Evolutionary conservation across 371 early-diverging fungal species (phyloP), one percentile per base, ranked within the genome.

Genomic region (Mortierella sp.): DNA sequence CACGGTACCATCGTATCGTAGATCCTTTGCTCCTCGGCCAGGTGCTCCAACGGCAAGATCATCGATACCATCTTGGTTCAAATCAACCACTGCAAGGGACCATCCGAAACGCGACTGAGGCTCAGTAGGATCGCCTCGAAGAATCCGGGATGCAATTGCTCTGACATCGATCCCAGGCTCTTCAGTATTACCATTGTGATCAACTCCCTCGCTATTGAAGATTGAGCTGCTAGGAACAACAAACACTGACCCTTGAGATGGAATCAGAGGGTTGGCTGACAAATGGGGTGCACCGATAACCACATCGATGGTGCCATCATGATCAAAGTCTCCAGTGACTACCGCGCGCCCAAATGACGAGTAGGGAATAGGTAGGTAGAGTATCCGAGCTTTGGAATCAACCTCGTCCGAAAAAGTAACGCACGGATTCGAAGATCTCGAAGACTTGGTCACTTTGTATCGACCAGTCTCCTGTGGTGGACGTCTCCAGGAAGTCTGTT

Each of bases 1-100:
- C 5, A 96, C 85, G 0, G 84, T 76, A 0, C 91, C 92, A 66
- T 70, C 53, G 63, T 81, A 73, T 5, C 47, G 62, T 15, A 84
- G 30, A 26, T 75, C 74, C 50, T 74, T 71, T 12, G 70, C 75
- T 28, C 68, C 71, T 37, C 71, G 62, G 0, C 87, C 90, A 14
- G 95, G 95, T 12, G 94, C 90, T 5, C 93, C 88, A 6, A 97
- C 87, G 0, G 88, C 94, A 28, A 97, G 83, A 79, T 97, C 96
- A 66, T 95, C 95, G 26, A 95, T 87, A 0, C 97, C 96, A 73
- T 97, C 97, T 14, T 83, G 72, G 71, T 97, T 95, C 26, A 94
- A 68, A 77, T 97, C 97, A 1, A 95, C 82, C 1, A 90, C 89
- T 0, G 90, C 86, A 62, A 93, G 67, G 0, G 92, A 84, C 82